A percentile compares a stretch with the other conserved stretches of the same genome.
Evolutionary conservation across 768 basidiomycete genomes (phyloP).

Genomic region (Psilocybe azurescens): DNA sequence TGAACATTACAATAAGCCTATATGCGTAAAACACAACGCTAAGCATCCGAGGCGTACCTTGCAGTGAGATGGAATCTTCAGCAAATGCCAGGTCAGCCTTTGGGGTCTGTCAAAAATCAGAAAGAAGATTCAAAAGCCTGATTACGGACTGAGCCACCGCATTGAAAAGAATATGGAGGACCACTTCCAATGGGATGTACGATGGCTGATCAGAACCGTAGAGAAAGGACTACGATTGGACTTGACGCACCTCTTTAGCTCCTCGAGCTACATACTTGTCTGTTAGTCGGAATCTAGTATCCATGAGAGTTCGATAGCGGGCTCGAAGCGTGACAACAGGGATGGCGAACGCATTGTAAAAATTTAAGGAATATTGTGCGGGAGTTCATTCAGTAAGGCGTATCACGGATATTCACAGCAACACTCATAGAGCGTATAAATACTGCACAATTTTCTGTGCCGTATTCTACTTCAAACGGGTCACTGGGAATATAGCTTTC

Average conservation of each 20-base stretch:
- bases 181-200: background rate
- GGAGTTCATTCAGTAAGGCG: no score
- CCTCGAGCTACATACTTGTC: no score
- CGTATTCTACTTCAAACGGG: no score
- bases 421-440: no score
- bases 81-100: background rate
- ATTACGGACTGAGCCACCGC: background rate
- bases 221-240: background rate
- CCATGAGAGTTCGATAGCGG: no score
- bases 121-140: background rate
- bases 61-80: conserved; percentile 5
- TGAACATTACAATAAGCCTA: background rate
- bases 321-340: no score
- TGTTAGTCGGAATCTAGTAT: no score
- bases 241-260: background rate
- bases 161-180: background rate
- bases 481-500: no score
- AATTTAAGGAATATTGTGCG: no score
- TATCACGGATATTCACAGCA: no score
- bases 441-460: no score
- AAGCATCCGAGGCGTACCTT: background rate
- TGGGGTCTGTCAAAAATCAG: background rate
- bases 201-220: background rate
- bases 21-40: background rate
- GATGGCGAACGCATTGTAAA: no score